Percentiles rank a stretch among this genome's conserved stretches.
phyloP scores from a whole-genome alignment of 164 flowering plant genomes.

The Liquidambar formosana region DNA sequence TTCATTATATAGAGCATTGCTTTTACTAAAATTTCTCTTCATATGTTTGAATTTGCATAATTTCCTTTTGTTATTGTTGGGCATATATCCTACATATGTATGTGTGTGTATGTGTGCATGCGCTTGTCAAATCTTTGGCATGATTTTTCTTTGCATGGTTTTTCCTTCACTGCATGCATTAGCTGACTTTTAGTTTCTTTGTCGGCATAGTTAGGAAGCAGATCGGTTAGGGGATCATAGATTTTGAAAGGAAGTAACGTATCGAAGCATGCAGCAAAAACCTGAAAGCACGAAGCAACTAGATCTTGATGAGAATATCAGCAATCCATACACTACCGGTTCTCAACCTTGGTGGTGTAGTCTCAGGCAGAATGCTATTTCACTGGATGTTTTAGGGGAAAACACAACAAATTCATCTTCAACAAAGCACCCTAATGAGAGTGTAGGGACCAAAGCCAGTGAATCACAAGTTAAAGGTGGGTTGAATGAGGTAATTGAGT shows the following conservation, averaged over 20 bases:
- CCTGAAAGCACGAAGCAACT: background rate
- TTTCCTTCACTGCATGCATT: no score
- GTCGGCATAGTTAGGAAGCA: background rate
- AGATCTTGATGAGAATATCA: background rate
- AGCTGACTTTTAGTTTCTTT: background rate
- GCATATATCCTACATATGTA: no score
- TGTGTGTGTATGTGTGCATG: background rate
- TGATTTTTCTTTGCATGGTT: background rate
- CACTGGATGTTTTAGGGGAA: conserved; percentile 3
- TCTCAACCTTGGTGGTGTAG: conserved; percentile 22
- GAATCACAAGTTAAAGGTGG: background rate
- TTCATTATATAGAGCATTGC: no score
- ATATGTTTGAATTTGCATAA: background rate
- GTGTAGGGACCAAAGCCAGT: background rate
- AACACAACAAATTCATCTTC: background rate
- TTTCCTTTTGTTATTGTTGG: background rate
- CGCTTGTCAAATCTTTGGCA: background rate
- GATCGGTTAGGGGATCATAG: background rate
- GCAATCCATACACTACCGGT: background rate
- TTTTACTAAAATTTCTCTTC: no score
- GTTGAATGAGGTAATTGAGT: background rate
- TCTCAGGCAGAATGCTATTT: conserved; percentile 5
- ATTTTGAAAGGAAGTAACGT: background rate
- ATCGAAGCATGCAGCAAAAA: conserved; percentile 2
- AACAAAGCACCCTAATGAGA: background rate